Base-by-base conservation (phyloP, 2,329 filamentous ascomycete genomes). In the Emydomyces testavorans region DNA sequence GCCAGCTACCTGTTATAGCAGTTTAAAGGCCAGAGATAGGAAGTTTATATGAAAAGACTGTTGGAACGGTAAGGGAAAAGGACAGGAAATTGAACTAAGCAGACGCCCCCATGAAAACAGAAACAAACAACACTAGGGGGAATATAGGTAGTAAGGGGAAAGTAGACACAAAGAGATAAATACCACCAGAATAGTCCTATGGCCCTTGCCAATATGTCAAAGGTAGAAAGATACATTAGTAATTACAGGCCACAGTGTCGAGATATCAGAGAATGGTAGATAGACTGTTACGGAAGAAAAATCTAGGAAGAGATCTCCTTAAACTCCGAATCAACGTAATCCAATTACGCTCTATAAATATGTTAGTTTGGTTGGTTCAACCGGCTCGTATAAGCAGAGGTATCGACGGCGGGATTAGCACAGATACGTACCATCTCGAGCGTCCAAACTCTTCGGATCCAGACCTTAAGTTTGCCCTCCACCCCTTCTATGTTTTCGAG, bases 361-460 rank as follows among this genome's bases (percentile, higher is more conserved):
- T 31, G 36, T 45, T 35, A 37, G 29, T 23, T 38, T 20, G 4
- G 7, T 34, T 16, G 11, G 24, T 39, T 24, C 24, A 28, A 3
- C 2, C 35, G 29, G 18, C 29, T 20, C 6, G 24, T n/a, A n/a
- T n/a, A 7, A 29, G n/a, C 13, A 40, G 6, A 11, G 6, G 11
- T 28, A 40, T 32, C 36, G 2, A 5, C 4, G 11, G 11, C 42
- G 8, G 45, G 13, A 46, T 15, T 15, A 21, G n/a, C 13, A 29
- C 10, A 3, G 5, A 38, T n/a, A 61, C 72, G 64, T 65, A 81
- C 79, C 79, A 98, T 98, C 74, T 98, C 92, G 50, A 98, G 75
- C 51, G 92, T 98, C 92, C 92, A 98, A 51, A 98, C 92, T 59
- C 92, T 79, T 61, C 92, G 77, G 64, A 98, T 96, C 92, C 92